Evolutionary conservation across 225 moss, liverwort and hornwort species (phyloP), one percentile per base, ranked within the genome.

Genomic region (Polytrichum commune): DNA sequence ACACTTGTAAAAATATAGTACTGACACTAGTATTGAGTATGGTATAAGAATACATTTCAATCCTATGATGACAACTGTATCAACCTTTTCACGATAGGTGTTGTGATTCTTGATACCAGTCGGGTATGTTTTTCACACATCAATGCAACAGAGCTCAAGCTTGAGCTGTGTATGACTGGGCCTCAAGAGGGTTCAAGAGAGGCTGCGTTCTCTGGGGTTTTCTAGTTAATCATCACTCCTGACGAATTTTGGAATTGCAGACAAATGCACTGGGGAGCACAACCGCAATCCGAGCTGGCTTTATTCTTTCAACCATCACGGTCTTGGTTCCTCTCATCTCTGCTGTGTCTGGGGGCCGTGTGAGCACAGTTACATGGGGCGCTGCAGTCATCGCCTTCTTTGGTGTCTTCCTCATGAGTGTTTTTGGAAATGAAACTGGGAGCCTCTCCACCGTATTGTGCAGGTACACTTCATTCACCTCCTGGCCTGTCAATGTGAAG

Each of bases 221-320:
- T 4, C 13, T 22, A 60, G 20, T 23, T 22, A 23, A 60, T 7
- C 60, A 60, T 60, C 60, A 13, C 46, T 46, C 16, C 46, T 46
- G 46, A 46, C 16, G 46, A 53, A 46, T 32, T 55, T 70, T 57
- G 29, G 23, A 35, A 53, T 18, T 57, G 29, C 83, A 89, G 89
- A 89, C 89, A 64, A 63, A 76, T 53, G 86, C 86, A 65, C 62
- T 89, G 26, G 81, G 79, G 76, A 86, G 77, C 82, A 89, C 86
- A 66, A 75, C 89, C 24, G 89, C 89, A 27, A 86, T 69, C 6
- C 79, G 86, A 65, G 83, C 89, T 5, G 73, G 79, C 38, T 89
- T 89, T 73, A 86, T 89, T 54, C 18, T 89, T 53, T 86, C 86
- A 70, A 84, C 86, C 65, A 68, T 86, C 75, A 89, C 89, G 10